Evolutionary conservation across 331 rosid genomes (phyloP).

Genomic region (Cydonia oblonga): DNA sequence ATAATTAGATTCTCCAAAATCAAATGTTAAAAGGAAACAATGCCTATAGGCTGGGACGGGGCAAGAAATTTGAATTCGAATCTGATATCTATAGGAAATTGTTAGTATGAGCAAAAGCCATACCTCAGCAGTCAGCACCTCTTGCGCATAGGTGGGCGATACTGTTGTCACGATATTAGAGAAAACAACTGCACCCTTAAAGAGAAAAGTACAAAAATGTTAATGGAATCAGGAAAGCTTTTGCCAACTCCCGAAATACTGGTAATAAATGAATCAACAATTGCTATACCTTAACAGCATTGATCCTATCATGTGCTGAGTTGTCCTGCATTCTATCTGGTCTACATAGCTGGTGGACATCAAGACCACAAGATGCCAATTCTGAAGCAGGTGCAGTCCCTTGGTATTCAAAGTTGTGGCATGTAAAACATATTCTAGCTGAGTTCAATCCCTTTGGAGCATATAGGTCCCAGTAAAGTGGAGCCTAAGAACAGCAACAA

Average conservation of each 20-base stretch:
- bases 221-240: conserved; percentile 8
- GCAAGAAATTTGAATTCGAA: neutral
- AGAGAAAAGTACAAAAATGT: conserved; percentile 1
- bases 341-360: conserved; percentile 46
- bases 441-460: conserved; percentile 71
- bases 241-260: neutral
- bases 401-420: conserved; percentile 98
- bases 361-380: conserved; percentile 79
- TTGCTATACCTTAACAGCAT: conserved; percentile 66
- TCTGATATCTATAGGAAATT: neutral
- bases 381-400: conserved; percentile 78
- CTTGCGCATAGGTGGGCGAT: conserved; percentile 92
- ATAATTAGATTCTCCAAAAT: neutral
- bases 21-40: neutral
- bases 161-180: conserved; percentile 97
- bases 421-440: conserved; percentile 92
- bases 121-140: conserved; percentile 91
- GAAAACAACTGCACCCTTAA: conserved; percentile 89
- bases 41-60: neutral
- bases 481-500: conserved; percentile 49
- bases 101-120: neutral
- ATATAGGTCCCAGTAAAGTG: conserved; percentile 86
- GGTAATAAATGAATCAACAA: neutral
- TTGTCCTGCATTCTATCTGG: conserved; percentile 94
- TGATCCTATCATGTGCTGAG: conserved; percentile 67